Base-by-base conservation (phyloP, 1,284 basidiomycete genomes). In the Schizopora paradoxa region DNA sequence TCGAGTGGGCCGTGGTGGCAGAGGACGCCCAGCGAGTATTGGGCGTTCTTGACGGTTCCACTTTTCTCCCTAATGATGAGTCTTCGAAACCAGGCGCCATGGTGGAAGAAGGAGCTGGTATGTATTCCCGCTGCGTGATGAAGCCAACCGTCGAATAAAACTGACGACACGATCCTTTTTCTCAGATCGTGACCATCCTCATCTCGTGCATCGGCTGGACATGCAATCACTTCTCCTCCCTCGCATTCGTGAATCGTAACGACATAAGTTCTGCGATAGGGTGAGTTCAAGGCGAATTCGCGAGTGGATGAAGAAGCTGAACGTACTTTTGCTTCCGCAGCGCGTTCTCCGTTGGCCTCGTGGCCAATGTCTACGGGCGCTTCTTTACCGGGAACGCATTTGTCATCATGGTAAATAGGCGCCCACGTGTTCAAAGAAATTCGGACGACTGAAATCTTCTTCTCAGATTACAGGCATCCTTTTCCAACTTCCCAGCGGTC, bases 401-500 rank as follows among this genome's bases (percentile, higher is more conserved):
- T 56, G 82, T 87, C 16, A 76, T 89, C 53, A 78, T 87, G 82
- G 81, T 82, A 43, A 19, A 72, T 59, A 41, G 35, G 21, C 28
- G 7, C 14, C 22, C 29, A 27, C n/a, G 13, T 35, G 23, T 45
- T 52, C 33, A 22, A 25, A 5, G 21, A 21, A 11, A 19, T 18
- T 44, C 13, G 39, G 28, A 7, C 38, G n/a, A 5, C 32, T 22
- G 36, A n/a, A 25, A 29, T 25, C 42, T 22, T 29, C 48, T 29
- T 21, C 28, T 4, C 54, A 82, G 79, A 80, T 86, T 51, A 86
- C 82, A 0, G 87, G 88, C 38, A 88, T 93, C 46, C 69, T 93
- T 13, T 88, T 92, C 66, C 91, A 94, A 66, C 75, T 94, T 1
- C 91, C 90, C 0, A 87, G 86, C 8, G 91, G 90, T 44, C 73